Base-by-base conservation (phyloP, 371 early-diverging fungal genomes). In the Lichtheimia ornata region DNA sequence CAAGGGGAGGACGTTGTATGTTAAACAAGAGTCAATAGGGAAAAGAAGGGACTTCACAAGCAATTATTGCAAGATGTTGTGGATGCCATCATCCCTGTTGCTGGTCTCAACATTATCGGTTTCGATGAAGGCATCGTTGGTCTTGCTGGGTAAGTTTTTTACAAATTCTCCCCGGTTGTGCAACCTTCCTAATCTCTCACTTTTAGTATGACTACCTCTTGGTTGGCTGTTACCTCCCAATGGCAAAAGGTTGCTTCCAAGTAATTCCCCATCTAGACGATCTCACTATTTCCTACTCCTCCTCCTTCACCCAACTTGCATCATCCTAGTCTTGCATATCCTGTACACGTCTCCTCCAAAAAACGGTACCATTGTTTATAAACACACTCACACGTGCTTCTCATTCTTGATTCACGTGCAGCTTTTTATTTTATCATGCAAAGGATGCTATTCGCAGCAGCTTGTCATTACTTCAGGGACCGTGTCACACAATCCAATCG, bases 81-180 rank as follows among this genome's bases (percentile, higher is more conserved):
- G 53, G 90, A 90, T 64, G 73, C 83, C 53, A 69, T 84, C 42
- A 84, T 90, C 54, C 90, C 90, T 13, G 69, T 79, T 42, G 71
- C 83, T 35, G 73, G 79, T 14, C 72, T 89, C 59, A 84, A 80
- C n/a, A 85, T 77, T 65, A 47, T 86, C 43, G 59, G 69, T 50
- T 73, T 80, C 28, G 83, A 84, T 60, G 87, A 88, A 55, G 90
- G 90, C 53, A 64, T 85, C 47, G 76, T 90, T 56, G 90, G 90
- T 59, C 71, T 89, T 54, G 81, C 83, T 70, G 90, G 90, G 79
- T 82, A 82, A 78, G 72, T 56, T 51, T 25, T 61, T 50, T 20
- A 62, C 58, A n/a, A 53, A 40, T 65, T 66, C 63, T 49, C 56
- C 59, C 2, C 24, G 44, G 57, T 47, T n/a, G 18, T 47, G 17